Evolutionary conservation across 208 protist genomes (phyloP), one percentile per base, ranked within the genome.

Genomic region (Leishmania major): DNA sequence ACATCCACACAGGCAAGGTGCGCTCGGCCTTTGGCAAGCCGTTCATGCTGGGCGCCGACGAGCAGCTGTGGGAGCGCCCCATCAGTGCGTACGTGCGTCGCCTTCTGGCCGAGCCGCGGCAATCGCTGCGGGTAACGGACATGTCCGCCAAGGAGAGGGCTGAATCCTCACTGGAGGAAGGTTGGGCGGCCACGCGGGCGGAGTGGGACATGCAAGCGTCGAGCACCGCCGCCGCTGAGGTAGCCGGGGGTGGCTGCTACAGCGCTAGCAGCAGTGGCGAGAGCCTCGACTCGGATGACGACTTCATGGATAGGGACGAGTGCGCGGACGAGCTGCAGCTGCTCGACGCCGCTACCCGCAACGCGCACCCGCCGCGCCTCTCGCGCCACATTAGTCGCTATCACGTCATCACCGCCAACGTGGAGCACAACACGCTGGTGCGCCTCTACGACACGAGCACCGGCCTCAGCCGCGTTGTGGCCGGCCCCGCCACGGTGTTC

Each of bases 401-500:
- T 59, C 67, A 78, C 66, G 81, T 78, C 67, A 78, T 79, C 37
- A 82, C 72, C 28, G 78, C 79, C 89, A 94, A 97, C 74, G 94
- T 98, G 7, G 97, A 98, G 82, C 95, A 99, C 89, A 98, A 99
- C 89, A 89, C 94, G 22, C 87, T 98, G 49, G 90, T 99, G 64
- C 98, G 98, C 74, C 90, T 99, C 43, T 98, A 99, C 85, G 97
- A 99, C 89, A 97, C 94, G 78, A 94, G 84, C 77, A 94, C 78
- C 4, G 97, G 98, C 79, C 88, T 86, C 80, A 91, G 92, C 17
- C 96, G 97, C 78, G 91, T 96, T 19, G 87, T 93, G 7, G 79
- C 62, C 7, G 96, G 96, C n/a, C 96, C 96, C 3, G 86, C 90
- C 17, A 78, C 78, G 59, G 91, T 96, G 43, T 89, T 86, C 53